Conservation (phyloP, 2,329 filamentous ascomycete genomes). For the Dactylellina leptospora region DNA sequence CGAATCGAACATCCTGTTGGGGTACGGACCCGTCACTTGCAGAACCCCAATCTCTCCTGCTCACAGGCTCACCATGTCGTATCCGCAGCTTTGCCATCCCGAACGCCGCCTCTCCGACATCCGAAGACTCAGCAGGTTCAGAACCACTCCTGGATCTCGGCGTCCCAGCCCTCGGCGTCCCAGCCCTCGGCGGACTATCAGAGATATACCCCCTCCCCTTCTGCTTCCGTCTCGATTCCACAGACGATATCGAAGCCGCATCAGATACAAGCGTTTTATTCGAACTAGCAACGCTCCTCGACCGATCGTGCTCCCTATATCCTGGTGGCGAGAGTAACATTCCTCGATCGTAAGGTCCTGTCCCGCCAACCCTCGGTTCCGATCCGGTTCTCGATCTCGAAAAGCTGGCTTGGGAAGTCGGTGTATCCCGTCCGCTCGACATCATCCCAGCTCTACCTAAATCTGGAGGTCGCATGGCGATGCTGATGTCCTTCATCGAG, state of each 20-base stretch:
- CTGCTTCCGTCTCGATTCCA: conserved; percentile 14
- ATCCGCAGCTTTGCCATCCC: conserved; percentile 35
- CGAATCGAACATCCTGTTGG: conserved; percentile 32
- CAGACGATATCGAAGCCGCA: conserved; percentile 23
- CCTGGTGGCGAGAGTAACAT: conserved; percentile 13
- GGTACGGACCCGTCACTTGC: conserved; percentile 35
- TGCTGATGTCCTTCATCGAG: conserved; percentile 32
- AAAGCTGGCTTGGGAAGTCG: not conserved
- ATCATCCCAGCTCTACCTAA: conserved; percentile 12
- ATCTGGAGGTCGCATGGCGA: conserved; percentile 42
- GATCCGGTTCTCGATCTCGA: conserved; percentile 13
- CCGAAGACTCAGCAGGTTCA: conserved; percentile 1
- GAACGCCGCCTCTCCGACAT: not conserved
- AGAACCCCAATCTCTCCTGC: conserved; percentile 40
- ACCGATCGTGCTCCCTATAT: not conserved
- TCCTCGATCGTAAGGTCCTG: not conserved
- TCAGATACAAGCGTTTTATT: conserved; percentile 8
- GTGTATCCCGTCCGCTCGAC: conserved; percentile 34
- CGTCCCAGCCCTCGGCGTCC: not conserved
- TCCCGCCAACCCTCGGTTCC: not conserved
- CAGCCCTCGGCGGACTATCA: conserved; percentile 1
- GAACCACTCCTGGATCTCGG: conserved; percentile 8
- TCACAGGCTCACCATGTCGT: conserved; percentile 37
- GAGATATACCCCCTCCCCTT: conserved; percentile 6
- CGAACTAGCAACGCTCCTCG: conserved; percentile 13